phyloP scores from a whole-genome alignment of 129 eudicot species.

The Flaveria bidentis region DNA sequence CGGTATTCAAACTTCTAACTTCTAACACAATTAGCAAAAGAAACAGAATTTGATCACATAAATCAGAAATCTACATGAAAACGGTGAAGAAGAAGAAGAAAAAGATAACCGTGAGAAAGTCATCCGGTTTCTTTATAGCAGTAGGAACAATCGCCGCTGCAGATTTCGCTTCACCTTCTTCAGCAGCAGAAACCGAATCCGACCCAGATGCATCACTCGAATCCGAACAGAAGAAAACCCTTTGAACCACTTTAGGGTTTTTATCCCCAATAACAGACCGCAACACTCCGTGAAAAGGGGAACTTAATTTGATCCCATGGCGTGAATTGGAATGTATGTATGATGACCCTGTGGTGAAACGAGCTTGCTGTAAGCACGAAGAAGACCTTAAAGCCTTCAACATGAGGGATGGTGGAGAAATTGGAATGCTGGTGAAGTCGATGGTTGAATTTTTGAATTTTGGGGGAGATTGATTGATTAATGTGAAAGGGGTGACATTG shows the following conservation, averaged over 20 bases:
- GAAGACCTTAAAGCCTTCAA: conserved; percentile 59
- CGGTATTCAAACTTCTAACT: too few relatives aligned
- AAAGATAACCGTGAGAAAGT: conserved; percentile 66
- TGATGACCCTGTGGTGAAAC: conserved; percentile 35
- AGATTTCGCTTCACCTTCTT: conserved; percentile 55
- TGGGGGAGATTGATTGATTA: neutral
- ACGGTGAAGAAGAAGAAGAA: neutral
- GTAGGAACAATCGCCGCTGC: conserved; percentile 76
- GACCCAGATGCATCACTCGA: conserved; percentile 51
- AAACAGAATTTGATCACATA: neutral
- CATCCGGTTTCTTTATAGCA: conserved; percentile 68
- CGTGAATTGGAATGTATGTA: conserved; percentile 37
- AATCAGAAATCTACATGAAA: neutral
- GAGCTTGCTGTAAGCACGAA: conserved; percentile 45
- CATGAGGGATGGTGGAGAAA: conserved; percentile 44
- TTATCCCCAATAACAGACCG: conserved; percentile 31
- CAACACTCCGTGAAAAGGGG: conserved; percentile 52
- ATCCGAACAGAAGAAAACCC: conserved; percentile 72
- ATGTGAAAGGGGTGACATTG: conserved; percentile 53
- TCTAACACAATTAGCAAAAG: too few relatives aligned
- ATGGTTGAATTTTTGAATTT: neutral
- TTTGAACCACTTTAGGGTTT: conserved; percentile 44
- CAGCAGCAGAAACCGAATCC: conserved; percentile 35
- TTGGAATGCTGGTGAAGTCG: neutral
- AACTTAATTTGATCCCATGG: conserved; percentile 35